phyloP scores from a whole-genome alignment of 306 rosid species.

The Castanopsis chinensis region DNA sequence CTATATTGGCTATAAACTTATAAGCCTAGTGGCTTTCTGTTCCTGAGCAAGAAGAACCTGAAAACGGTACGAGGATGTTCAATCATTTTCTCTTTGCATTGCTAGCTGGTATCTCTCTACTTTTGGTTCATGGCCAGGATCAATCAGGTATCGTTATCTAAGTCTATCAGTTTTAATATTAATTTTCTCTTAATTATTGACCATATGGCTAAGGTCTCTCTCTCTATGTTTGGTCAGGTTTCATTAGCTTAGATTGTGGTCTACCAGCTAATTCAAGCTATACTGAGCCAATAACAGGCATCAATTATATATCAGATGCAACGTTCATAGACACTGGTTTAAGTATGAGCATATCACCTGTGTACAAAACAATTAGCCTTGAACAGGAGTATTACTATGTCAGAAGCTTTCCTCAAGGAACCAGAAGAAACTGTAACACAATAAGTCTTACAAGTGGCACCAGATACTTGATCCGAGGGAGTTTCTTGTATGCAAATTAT shows the following conservation, averaged over 20 bases:
- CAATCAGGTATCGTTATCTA: constrained; percentile 40
- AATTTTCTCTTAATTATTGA: background rate
- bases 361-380: background rate
- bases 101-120: background rate
- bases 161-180: background rate
- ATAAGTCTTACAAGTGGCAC: constrained; percentile 22
- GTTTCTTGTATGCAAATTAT: constrained; percentile 47
- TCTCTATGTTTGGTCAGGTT: constrained; percentile 29
- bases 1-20: background rate
- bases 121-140: constrained; percentile 33
- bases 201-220: background rate
- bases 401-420: constrained; percentile 48
- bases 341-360: background rate
- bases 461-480: constrained; percentile 36
- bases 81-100: constrained; percentile 8
- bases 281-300: constrained; percentile 14
- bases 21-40: no score
- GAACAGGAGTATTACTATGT: background rate
- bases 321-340: constrained; percentile 15
- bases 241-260: constrained; percentile 54
- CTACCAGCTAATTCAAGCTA: constrained; percentile 2
- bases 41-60: background rate
- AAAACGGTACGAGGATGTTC: constrained; percentile 16
- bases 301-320: constrained; percentile 32
- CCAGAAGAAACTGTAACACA: constrained; percentile 41